phyloP scores from a whole-genome alignment of 2,329 filamentous ascomycete genomes.

The Septoria petroselini region DNA sequence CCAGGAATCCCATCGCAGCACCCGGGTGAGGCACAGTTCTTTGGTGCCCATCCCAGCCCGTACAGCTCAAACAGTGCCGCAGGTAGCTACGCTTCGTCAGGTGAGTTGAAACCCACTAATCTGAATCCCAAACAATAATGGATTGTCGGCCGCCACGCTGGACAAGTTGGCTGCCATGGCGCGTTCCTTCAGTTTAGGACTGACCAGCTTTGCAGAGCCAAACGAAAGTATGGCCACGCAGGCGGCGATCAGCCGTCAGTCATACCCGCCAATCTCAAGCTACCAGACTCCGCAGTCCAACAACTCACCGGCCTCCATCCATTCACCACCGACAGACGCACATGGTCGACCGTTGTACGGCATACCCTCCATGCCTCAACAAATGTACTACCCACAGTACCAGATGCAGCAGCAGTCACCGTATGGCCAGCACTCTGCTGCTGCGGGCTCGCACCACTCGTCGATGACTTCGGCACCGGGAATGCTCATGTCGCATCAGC shows the following conservation, averaged over 20 bases:
- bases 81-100: conserved; percentile 81
- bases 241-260: conserved; percentile 62
- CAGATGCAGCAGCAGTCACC: conserved; percentile 53
- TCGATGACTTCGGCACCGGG: conserved; percentile 50
- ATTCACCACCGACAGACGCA: conserved; percentile 87
- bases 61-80: conserved; percentile 80
- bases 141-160: conserved; percentile 14
- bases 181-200: conserved; percentile 30
- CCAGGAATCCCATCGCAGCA: conserved; percentile 61
- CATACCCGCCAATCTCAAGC: conserved; percentile 71
- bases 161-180: conserved; percentile 23
- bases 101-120: conserved; percentile 53
- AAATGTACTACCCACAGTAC: conserved; percentile 69
- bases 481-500: conserved; percentile 57
- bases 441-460: conserved; percentile 47
- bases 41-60: conserved; percentile 73
- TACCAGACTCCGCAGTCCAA: conserved; percentile 95
- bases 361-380: conserved; percentile 77
- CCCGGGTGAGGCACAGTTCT: conserved; percentile 67
- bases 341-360: conserved; percentile 79
- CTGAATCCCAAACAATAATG: conserved; percentile 23
- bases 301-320: conserved; percentile 89
- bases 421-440: conserved; percentile 54
- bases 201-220: conserved; percentile 66
- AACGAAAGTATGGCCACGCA: conserved; percentile 64